These are phyloP conservation scores for Acacia pycnantha DNA, from an alignment of 331 rosid genomes.

Conservation along the genomic window DNA sequence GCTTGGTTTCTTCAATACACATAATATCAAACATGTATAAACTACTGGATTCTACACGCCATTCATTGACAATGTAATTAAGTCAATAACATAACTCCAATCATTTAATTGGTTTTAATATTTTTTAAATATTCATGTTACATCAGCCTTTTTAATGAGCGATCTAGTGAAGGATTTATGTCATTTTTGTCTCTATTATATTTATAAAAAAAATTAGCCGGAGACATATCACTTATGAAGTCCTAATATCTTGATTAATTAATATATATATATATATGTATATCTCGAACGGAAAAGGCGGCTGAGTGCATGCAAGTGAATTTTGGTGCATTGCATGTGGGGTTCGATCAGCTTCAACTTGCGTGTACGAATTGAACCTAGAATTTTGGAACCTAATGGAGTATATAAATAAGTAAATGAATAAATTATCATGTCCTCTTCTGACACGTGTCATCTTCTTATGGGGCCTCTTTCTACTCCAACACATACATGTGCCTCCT, in stretches of 20 bases:
- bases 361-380: background rate
- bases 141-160: too few species aligned
- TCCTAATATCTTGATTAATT: background rate
- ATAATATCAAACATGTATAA: too few species aligned
- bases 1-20: too few species aligned
- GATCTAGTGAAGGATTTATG: too few species aligned
- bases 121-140: background rate
- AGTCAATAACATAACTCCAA: too few species aligned
- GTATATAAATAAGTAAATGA: background rate
- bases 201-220: background rate
- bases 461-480: too few species aligned
- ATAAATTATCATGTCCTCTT: background rate
- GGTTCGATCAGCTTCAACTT: background rate
- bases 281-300: background rate
- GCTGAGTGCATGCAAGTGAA: background rate
- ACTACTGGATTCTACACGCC: too few species aligned
- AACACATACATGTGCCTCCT: too few species aligned
- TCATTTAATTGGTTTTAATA: too few species aligned
- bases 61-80: too few species aligned
- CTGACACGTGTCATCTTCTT: background rate
- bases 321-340: background rate
- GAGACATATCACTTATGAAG: background rate
- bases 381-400: background rate
- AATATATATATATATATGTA: background rate
- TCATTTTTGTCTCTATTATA: background rate